Conservation (phyloP, 2,329 filamentous ascomycete genomes). For the Aspergillus sp. region DNA sequence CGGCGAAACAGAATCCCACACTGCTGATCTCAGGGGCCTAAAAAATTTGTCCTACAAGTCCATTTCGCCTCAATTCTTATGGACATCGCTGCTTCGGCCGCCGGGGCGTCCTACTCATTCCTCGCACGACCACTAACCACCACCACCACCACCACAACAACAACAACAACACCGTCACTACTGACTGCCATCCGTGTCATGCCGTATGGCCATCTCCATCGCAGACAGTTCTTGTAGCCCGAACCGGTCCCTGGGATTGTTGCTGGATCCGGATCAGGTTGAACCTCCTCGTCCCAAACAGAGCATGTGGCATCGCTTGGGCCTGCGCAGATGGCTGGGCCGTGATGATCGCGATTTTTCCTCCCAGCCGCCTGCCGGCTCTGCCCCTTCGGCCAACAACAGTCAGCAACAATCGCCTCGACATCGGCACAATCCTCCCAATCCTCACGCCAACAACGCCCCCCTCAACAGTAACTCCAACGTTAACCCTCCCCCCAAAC, state of each 20-base stretch:
- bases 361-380: conserved; percentile 23
- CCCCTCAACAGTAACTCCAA: conserved; percentile 12
- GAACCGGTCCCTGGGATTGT: conserved; percentile 34
- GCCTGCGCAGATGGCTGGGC: conserved; percentile 42
- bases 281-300: conserved; percentile 35
- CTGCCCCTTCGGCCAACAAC: conserved; percentile 10
- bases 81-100: conserved; percentile 34
- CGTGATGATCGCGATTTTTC: conserved; percentile 39
- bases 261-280: conserved; percentile 35
- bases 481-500: conserved; percentile 20
- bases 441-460: not conserved
- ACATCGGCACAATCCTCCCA: not conserved
- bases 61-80: conserved; percentile 32
- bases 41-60: not conserved
- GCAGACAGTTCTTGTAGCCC: conserved; percentile 39
- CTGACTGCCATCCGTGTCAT: conserved; percentile 16
- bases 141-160: conserved; percentile 11
- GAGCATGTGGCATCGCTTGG: conserved; percentile 49
- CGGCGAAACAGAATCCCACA: conserved; percentile 4
- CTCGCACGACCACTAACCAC: conserved; percentile 28
- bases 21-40: conserved; percentile 2
- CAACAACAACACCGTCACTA: not conserved
- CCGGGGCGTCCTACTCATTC: conserved; percentile 37
- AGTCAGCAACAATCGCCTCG: conserved; percentile 3
- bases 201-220: conserved; percentile 44